Evolutionary conservation across 108 stramenopile genomes (phyloP), one percentile per base, ranked within the genome.

Genomic region (Cyclotella choctawhatcheeana): DNA sequence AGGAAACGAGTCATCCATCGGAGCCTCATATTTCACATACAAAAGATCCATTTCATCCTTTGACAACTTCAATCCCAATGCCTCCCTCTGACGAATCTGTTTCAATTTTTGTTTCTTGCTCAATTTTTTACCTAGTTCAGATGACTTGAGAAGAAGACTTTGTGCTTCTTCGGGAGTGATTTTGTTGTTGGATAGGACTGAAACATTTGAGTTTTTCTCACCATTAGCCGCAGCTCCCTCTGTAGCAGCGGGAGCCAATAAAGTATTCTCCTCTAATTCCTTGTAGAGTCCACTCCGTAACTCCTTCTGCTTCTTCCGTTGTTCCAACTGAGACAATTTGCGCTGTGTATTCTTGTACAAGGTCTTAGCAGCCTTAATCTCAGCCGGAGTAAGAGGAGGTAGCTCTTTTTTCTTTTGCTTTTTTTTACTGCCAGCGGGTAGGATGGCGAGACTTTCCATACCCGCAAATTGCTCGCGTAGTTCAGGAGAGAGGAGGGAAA

Each of bases 91-190:
- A 4, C 89, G 45, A 3, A 90, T 50, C 37, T 76, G 81, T 31
- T 89, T 84, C 34, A 96, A 58, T 10, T 68, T 54, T 80, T 93
- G 84, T 47, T 83, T 90, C 73, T 90, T 92, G n/a, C 88, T 90
- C 1, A 80, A 40, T 21, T 67, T 72, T 44, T 88, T 86, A 20
- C 84, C 84, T 13, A 84, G 34, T 53, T 77, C 76, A 31, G 81
- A 77, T 31, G 71, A 73, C 27, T 66, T 73, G 1, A 77, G 47
- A 3, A 82, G 76, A 0, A 82, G 76, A 27, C 71, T 47, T 24
- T 59, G 71, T 25, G n/a, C n/a, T n/a, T n/a, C n/a, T n/a, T n/a
- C n/a, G n/a, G n/a, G n/a, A n/a, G n/a, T n/a, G n/a, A n/a, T n/a
- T n/a, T n/a, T n/a, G n/a, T n/a, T n/a, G n/a, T n/a, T n/a, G n/a